A percentile compares a stretch with the other conserved stretches of the same genome.
phyloP scores from a whole-genome alignment of 305 asterid species.

The Fraxinus dipetala region DNA sequence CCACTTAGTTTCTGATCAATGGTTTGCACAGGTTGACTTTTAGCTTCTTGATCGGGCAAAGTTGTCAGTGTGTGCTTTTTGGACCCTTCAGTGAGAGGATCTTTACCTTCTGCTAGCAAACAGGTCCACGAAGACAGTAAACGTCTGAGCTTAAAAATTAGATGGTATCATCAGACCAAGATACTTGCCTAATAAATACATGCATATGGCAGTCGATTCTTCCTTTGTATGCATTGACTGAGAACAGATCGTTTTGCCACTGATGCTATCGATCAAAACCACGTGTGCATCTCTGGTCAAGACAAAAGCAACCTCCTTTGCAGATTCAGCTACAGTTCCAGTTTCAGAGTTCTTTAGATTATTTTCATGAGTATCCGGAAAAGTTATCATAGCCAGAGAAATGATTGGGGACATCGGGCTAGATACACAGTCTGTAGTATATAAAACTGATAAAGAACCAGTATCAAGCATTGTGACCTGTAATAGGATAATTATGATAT shows the following conservation, averaged over 20 bases:
- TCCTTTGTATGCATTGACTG: slow-evolving; percentile 52
- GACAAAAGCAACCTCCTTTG: slow-evolving; percentile 50
- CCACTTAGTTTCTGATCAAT: slow-evolving; percentile 31
- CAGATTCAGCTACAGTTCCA: slow-evolving; percentile 38
- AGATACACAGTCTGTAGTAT: slow-evolving; percentile 53
- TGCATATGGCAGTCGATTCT: slow-evolving; percentile 56
- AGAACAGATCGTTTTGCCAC: slow-evolving; percentile 50
- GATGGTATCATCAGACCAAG: slow-evolving; percentile 7
- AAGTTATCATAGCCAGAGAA: slow-evolving; percentile 51
- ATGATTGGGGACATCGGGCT: slow-evolving; percentile 56
- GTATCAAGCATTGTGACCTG: slow-evolving; percentile 87
- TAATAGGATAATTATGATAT: slow-evolving; percentile 24
- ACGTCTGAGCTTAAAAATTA: slow-evolving; percentile 21
- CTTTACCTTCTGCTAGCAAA: slow-evolving; percentile 48
- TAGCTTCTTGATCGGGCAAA: slow-evolving; percentile 38
- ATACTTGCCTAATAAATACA: slow-evolving; percentile 72
- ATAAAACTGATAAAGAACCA: slow-evolving; percentile 62
- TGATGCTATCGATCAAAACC: slow-evolving; percentile 55
- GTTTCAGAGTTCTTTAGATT: slow-evolving; percentile 37
- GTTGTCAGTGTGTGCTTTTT: slow-evolving; percentile 29
- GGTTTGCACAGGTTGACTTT: slow-evolving; percentile 30
- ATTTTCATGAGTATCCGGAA: slow-evolving; percentile 30
- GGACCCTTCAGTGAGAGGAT: slow-evolving; percentile 40
- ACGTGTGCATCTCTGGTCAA: slow-evolving; percentile 66
- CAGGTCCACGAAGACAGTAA: slow-evolving; percentile 25